Evolutionary conservation across 192 early-diverging fungal genomes (phyloP).

Genomic region (Phycomyces blakesleeanus): DNA sequence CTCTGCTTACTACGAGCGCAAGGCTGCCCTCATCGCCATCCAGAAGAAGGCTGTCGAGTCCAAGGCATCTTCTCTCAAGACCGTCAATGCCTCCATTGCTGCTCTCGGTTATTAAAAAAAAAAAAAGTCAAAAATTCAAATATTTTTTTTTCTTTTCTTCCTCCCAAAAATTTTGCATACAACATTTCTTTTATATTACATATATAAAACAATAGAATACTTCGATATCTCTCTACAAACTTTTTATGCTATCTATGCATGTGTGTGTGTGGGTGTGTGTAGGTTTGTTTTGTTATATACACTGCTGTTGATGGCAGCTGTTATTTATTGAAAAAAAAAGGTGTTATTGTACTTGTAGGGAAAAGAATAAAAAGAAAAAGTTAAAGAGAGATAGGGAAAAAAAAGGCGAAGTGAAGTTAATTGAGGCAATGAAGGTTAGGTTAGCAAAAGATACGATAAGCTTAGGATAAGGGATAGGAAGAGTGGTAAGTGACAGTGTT

Average conservation of each 20-base stretch:
- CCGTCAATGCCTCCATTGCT: constrained; percentile 29
- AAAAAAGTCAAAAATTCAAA: too few species aligned
- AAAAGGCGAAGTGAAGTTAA: too few species aligned
- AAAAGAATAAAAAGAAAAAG: background rate
- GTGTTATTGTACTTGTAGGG: background rate
- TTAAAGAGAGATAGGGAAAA: background rate
- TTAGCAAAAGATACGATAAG: too few species aligned
- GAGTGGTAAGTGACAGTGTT: too few species aligned
- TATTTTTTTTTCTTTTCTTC: too few species aligned
- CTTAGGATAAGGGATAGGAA: too few species aligned
- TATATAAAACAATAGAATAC: too few species aligned
- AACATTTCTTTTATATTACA: too few species aligned
- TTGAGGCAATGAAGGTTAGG: too few species aligned
- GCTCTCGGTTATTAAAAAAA: constrained; percentile 26
- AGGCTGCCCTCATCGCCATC: constrained; percentile 53
- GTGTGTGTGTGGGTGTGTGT: background rate
- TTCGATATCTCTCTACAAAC: too few species aligned
- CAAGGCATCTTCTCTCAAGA: constrained; percentile 32
- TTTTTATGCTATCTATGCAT: too few species aligned
- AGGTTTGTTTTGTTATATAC: background rate
- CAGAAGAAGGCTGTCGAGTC: constrained; percentile 32
- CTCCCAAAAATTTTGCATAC: too few species aligned
- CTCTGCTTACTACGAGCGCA: constrained; percentile 90
- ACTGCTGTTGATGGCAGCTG: constrained; percentile 2
- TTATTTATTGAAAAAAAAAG: background rate